phyloP scores from a whole-genome alignment of 192 early-diverging fungal genomes.

The Coemansia sp. region DNA sequence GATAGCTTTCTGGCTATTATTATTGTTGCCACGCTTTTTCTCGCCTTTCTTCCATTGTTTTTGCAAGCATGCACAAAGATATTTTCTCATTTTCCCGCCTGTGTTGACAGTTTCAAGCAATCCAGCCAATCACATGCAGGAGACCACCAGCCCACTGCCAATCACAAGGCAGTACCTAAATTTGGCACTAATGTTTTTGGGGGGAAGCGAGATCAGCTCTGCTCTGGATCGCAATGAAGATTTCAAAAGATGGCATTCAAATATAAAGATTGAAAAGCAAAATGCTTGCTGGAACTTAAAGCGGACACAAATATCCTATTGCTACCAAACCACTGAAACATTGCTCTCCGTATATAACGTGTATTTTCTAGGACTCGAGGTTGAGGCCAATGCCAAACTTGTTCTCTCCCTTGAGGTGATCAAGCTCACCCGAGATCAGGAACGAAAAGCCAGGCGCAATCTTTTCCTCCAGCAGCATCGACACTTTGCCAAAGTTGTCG shows the following conservation, averaged over 20 bases:
- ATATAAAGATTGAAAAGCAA: too few species aligned
- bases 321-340: too few species aligned
- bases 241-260: too few species aligned
- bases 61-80: slow-evolving; percentile 1
- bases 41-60: too few species aligned
- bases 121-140: slow-evolving; percentile 14
- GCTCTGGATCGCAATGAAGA: too few species aligned
- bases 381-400: slow-evolving; percentile 85
- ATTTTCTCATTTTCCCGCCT: not conserved
- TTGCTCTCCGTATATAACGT: too few species aligned
- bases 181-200: slow-evolving; percentile 1
- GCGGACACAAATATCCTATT: too few species aligned
- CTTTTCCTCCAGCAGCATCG: slow-evolving; percentile 91
- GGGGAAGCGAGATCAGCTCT: not conserved
- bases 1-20: too few species aligned
- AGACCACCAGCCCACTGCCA: not conserved
- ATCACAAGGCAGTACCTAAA: not conserved
- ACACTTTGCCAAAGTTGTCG: slow-evolving; percentile 86
- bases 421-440: slow-evolving; percentile 89
- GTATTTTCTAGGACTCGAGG: slow-evolving; percentile 70
- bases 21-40: too few species aligned
- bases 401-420: slow-evolving; percentile 89
- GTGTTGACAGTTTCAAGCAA: not conserved
- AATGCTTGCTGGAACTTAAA: too few species aligned
- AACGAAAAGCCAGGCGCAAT: slow-evolving; percentile 92